Conservation (phyloP, 2,329 filamentous ascomycete species). For the Xylariales sp. region DNA sequence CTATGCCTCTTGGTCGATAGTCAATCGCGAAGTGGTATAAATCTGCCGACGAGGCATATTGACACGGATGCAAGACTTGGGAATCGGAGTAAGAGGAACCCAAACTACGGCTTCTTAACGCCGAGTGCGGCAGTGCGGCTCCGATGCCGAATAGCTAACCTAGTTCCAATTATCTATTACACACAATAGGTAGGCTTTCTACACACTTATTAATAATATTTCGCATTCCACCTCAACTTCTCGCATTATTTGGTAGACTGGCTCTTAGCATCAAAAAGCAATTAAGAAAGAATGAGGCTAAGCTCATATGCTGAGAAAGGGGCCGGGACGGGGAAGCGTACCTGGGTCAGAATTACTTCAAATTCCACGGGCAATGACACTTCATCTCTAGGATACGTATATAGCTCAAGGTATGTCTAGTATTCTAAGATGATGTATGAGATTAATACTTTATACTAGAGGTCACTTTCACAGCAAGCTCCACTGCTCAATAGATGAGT, state of each 20-base stretch:
- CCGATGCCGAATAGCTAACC: not conserved
- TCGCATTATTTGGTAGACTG: not conserved
- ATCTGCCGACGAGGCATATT: not conserved
- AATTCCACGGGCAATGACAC: not conserved
- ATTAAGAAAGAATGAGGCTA: not conserved
- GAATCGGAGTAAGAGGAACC: constrained; percentile 2
- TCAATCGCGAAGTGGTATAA: not conserved
- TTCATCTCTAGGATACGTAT: not conserved
- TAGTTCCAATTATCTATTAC: not conserved
- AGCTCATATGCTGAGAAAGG: not conserved
- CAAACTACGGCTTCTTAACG: not conserved
- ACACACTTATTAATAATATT: too few relatives aligned
- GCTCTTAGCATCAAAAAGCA: not conserved
- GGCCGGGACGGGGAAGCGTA: not conserved
- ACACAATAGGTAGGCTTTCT: not conserved
- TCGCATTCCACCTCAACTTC: not conserved
- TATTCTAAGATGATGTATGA: too few relatives aligned
- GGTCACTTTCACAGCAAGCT: constrained; percentile 33
- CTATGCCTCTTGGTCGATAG: not conserved
- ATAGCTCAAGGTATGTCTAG: too few relatives aligned
- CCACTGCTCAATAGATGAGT: constrained; percentile 10
- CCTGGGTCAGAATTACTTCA: not conserved
- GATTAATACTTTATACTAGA: not conserved
- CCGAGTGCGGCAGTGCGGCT: not conserved
- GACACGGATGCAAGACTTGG: too few relatives aligned